Conservation (phyloP, 148 eudicot species). For the Linanthus parryae region DNA sequence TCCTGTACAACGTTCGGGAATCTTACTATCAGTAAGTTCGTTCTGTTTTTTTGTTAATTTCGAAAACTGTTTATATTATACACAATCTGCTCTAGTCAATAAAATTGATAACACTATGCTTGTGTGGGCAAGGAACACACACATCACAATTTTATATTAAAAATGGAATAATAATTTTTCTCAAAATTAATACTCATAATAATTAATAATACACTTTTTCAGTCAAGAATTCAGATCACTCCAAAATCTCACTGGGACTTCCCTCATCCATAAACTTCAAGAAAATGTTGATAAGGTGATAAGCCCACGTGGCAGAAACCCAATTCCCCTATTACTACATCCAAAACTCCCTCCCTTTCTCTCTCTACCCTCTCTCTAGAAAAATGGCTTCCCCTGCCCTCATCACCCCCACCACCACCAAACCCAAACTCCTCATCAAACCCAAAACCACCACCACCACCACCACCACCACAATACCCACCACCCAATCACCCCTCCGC, state of each 20-base stretch:
- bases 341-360: neutral
- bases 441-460: constrained; percentile 17
- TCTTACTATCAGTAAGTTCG: too few relatives aligned
- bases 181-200: too few relatives aligned
- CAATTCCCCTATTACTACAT: constrained; percentile 7
- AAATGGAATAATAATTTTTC: too few relatives aligned
- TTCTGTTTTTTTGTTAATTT: too few relatives aligned
- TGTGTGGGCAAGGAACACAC: too few relatives aligned
- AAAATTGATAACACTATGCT: too few relatives aligned
- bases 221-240: too few relatives aligned
- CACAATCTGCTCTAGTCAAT: too few relatives aligned
- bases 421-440: constrained; percentile 21
- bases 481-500: constrained; percentile 28
- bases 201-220: too few relatives aligned
- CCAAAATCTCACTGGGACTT: constrained; percentile 26
- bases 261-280: constrained; percentile 55
- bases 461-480: constrained; percentile 30
- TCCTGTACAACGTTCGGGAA: too few relatives aligned
- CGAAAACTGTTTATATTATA: too few relatives aligned
- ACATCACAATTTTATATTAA: too few relatives aligned
- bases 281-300: constrained; percentile 69
- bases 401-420: constrained; percentile 48
- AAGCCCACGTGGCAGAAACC: constrained; percentile 53
- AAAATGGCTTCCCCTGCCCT: constrained; percentile 68
- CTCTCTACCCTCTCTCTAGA: constrained; percentile 6